Evolutionary conservation across 208 protist species (phyloP), one percentile per base, ranked within the genome.

Genomic region (Crithidia fasciculata): DNA sequence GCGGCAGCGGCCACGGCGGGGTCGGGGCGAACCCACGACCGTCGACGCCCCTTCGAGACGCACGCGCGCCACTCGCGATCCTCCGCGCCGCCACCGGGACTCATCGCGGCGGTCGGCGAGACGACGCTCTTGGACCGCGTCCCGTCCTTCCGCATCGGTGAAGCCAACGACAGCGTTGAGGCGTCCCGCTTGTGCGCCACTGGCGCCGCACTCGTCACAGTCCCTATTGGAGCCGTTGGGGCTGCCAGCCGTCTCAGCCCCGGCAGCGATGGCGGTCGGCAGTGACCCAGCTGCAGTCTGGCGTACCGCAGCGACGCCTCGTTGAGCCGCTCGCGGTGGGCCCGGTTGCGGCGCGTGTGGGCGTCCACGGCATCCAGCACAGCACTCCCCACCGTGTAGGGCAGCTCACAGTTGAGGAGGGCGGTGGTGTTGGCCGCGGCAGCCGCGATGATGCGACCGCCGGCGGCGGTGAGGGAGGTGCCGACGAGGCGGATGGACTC

Each of bases 311-410:
- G 8, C 36, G 53, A 69, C 39, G 70, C 67, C 16, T 41, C 53
- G 28, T 19, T 1, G 13, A 72, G 19, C n/a, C 63, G 44, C n/a
- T 72, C 43, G 54, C 62, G 67, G 62, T 76, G 64, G 4, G 50
- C 56, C 2, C 65, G 45, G 69, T 86, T 89, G 44, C 81, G 81
- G 9, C 69, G 73, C 37, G 73, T 64, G 39, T 65, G 40, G 13
- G 15, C 52, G 49, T 71, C 70, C 10, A 82, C 67, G 6, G 56
- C 43, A 28, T 85, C 77, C 56, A 87, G 43, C 50, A 80, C 78
- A 16, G 67, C 60, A 64, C 76, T 93, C 44, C 91, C 91, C 12
- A 96, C 88, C 12, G 89, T 91, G 72, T 86, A 96, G 3, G 91
- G 91, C 59, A 96, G 76, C 45, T 88, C 82, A 60, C 87, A 82